These are phyloP conservation scores for Nannochloropsis salina DNA, from an alignment of 108 stramenopile species.

Conservation along the genomic window DNA sequence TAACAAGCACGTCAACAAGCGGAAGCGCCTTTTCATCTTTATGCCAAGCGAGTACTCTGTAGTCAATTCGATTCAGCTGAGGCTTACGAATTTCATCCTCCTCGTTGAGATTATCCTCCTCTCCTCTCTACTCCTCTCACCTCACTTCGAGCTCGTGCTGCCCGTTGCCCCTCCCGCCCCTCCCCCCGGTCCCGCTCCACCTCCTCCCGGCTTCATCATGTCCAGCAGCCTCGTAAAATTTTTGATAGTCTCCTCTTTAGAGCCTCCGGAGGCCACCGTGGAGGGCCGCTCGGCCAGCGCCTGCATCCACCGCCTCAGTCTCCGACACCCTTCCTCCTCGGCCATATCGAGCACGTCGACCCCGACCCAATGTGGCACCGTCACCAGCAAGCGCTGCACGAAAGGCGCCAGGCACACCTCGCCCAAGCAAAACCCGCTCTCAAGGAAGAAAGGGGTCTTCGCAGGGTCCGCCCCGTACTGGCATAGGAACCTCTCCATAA, in stretches of 20 bases:
- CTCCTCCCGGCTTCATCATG: background rate
- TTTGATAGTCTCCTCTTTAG: background rate
- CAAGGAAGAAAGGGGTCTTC: background rate
- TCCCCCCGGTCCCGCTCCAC: background rate
- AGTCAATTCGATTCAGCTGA: background rate
- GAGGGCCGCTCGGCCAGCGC: background rate
- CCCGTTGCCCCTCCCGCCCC: too few relatives aligned
- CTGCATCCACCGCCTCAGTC: background rate
- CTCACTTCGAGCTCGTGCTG: too few relatives aligned
- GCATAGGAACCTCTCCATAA: background rate
- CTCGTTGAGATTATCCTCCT: background rate
- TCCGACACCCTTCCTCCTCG: background rate
- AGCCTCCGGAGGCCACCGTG: background rate
- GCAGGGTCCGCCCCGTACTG: background rate
- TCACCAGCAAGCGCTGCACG: background rate
- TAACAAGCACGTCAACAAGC: background rate
- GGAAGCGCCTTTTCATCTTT: background rate
- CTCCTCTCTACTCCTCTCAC: background rate
- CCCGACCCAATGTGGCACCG: background rate
- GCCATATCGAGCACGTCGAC: background rate
- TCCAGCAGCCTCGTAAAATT: background rate
- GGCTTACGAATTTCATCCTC: too few relatives aligned
- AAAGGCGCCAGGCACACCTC: conserved; percentile 1
- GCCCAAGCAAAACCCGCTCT: background rate
- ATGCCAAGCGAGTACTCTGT: background rate